These are phyloP conservation scores for Penicillium mononematosum DNA, from an alignment of 495 filamentous ascomycete species.

Conservation along the genomic window DNA sequence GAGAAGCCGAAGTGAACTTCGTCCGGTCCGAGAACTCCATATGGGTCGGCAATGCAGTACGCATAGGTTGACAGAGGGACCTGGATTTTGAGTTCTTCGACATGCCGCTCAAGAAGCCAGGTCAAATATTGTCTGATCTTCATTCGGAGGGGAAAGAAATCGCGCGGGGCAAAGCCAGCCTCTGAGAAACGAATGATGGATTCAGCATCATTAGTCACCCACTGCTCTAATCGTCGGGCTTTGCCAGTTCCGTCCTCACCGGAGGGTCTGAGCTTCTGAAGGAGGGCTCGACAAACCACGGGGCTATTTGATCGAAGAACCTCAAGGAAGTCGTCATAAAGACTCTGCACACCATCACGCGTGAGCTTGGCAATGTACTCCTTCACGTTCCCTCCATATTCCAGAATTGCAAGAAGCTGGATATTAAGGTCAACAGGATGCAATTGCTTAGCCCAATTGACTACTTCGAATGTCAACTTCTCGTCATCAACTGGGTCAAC, in stretches of 20 bases:
- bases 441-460: conserved; percentile 59
- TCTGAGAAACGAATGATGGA: conserved; percentile 41
- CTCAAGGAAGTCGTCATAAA: conserved; percentile 52
- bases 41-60: conserved; percentile 80
- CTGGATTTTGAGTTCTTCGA: conserved; percentile 66
- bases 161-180: conserved; percentile 63
- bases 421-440: conserved; percentile 67
- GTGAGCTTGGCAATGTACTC: conserved; percentile 59
- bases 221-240: conserved; percentile 35
- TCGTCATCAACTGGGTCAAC: conserved; percentile 38
- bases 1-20: conserved; percentile 85
- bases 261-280: conserved; percentile 39
- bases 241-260: conserved; percentile 25
- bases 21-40: conserved; percentile 63
- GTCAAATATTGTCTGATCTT: conserved; percentile 54
- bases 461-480: conserved; percentile 72
- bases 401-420: conserved; percentile 75
- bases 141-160: conserved; percentile 58
- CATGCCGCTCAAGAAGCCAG: conserved; percentile 52
- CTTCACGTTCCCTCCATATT: conserved; percentile 60
- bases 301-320: conserved; percentile 50
- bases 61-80: conserved; percentile 74
- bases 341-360: conserved; percentile 50
- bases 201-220: conserved; percentile 35
- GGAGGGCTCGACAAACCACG: conserved; percentile 36